A percentile compares a stretch with the other conserved stretches of the same genome.
Conservation (phyloP, 768 basidiomycete genomes). For the Coprinopsis strossmayeri region DNA sequence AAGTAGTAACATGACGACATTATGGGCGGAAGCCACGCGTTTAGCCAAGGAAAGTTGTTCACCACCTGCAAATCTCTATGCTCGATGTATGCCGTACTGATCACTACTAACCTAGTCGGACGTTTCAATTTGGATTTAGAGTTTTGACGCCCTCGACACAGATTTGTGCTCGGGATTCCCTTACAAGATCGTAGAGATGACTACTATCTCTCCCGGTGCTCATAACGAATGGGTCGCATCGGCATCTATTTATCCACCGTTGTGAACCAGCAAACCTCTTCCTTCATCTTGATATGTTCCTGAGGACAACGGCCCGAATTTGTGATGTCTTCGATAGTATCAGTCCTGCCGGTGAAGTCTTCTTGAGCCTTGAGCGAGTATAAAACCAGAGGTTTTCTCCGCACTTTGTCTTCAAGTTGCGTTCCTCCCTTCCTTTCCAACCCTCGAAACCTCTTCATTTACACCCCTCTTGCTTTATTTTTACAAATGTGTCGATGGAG, state of each 20-base stretch:
- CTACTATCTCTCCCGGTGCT: not conserved
- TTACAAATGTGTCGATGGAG: constrained; percentile 58
- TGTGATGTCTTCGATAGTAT: not conserved
- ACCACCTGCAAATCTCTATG: not conserved
- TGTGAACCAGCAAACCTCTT: not conserved
- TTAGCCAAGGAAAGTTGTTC: not conserved
- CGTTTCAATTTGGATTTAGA: constrained; percentile 6
- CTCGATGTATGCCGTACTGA: not conserved
- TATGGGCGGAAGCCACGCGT: not conserved
- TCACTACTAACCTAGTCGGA: constrained; percentile 2
- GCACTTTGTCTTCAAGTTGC: not conserved
- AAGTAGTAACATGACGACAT: constrained; percentile 1
- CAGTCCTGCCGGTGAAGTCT: not conserved
- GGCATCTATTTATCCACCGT: not conserved
- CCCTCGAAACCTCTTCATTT: constrained; percentile 12
- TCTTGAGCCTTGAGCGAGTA: not conserved
- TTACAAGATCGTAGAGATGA: not conserved
- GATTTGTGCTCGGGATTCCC: not conserved
- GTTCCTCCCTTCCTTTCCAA: constrained; percentile 1
- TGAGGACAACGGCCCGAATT: not conserved
- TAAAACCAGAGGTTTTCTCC: not conserved
- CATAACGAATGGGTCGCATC: not conserved
- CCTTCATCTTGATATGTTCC: not conserved
- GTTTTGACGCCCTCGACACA: constrained; percentile 2
- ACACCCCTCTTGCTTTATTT: constrained; percentile 15